Conservation (phyloP, 257 asterid genomes). For the Osmanthus fragrans region DNA sequence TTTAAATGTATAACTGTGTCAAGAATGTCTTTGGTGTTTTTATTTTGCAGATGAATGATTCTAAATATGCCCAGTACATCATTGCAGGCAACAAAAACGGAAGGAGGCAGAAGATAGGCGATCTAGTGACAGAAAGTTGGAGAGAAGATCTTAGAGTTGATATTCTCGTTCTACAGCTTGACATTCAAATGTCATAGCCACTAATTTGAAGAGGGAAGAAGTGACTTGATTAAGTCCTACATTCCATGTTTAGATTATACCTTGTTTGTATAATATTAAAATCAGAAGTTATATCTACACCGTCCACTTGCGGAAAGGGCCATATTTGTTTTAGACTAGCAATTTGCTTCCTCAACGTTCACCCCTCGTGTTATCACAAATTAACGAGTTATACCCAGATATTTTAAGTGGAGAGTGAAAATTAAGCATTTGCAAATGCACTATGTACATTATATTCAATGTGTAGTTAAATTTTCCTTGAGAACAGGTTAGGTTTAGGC, state of each 20-base stretch:
- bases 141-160: conserved; percentile 41
- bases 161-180: background rate
- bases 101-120: conserved; percentile 63
- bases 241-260: background rate
- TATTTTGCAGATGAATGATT: background rate
- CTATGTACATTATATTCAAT: background rate
- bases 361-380: background rate
- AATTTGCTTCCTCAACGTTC: background rate
- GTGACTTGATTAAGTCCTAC: background rate
- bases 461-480: background rate
- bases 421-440: background rate
- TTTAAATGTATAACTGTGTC: background rate
- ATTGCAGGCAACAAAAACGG: conserved; percentile 57
- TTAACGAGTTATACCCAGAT: background rate
- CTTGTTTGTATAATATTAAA: no score
- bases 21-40: background rate
- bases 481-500: background rate
- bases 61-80: background rate
- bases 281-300: background rate
- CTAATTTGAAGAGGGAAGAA: conserved; percentile 9
- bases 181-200: conserved; percentile 12
- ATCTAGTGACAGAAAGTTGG: conserved; percentile 47
- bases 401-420: background rate
- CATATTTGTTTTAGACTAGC: background rate
- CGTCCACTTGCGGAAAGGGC: background rate